Conservation (phyloP, 2,329 filamentous ascomycete species). For the Aspergillus proliferans region DNA sequence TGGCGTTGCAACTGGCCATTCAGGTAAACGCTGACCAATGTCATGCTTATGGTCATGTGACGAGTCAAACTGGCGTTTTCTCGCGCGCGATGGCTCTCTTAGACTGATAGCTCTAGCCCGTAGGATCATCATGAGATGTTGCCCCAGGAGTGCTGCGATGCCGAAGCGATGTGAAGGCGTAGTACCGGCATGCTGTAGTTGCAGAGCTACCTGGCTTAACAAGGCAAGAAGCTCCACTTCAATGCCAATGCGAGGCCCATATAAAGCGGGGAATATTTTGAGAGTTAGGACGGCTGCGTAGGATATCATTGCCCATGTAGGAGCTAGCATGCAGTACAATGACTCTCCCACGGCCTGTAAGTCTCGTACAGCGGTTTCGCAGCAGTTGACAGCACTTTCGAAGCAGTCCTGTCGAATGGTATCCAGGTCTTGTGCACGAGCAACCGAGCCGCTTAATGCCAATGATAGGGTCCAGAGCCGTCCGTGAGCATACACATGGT, state of each 20-base stretch:
- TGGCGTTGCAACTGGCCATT: not conserved
- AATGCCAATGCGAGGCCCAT: conserved; percentile 10
- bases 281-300: conserved; percentile 23
- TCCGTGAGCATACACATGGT: conserved; percentile 23
- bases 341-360: conserved; percentile 19
- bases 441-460: conserved; percentile 14
- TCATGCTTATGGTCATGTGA: no score
- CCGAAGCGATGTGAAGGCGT: conserved; percentile 24
- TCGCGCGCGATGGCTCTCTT: no score
- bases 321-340: conserved; percentile 26
- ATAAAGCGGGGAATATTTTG: conserved; percentile 17
- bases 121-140: conserved; percentile 23
- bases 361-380: conserved; percentile 21
- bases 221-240: conserved; percentile 22
- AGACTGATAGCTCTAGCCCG: conserved; percentile 5
- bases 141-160: conserved; percentile 23
- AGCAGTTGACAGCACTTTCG: conserved; percentile 20
- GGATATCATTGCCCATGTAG: conserved; percentile 28
- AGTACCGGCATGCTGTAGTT: conserved; percentile 20
- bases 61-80: no score
- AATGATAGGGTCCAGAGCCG: conserved; percentile 24
- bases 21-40: no score
- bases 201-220: conserved; percentile 19
- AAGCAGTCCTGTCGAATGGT: conserved; percentile 24
- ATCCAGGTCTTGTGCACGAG: conserved; percentile 5